phyloP scores from a whole-genome alignment of 306 rosid species.

The Quillaja saponaria region DNA sequence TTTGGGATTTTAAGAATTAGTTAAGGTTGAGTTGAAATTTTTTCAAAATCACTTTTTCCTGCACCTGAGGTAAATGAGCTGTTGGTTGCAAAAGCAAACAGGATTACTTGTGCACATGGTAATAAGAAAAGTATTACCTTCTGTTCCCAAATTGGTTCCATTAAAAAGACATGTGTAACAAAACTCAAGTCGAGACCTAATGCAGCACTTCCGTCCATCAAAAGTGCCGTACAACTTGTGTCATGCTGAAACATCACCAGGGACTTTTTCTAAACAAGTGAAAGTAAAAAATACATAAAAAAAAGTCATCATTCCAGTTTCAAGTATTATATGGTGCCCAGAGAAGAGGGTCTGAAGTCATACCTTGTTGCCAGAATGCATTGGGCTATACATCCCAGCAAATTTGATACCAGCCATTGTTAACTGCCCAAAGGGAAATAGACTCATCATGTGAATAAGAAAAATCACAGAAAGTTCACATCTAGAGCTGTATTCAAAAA shows the following conservation, averaged over 20 bases:
- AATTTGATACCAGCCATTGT: slow-evolving; percentile 73
- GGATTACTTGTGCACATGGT: not conserved
- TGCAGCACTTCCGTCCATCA: slow-evolving; percentile 99
- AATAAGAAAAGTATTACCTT: slow-evolving; percentile 69
- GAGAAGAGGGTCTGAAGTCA: too few relatives aligned
- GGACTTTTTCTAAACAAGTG: slow-evolving; percentile 76
- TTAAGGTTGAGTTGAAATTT: too few relatives aligned
- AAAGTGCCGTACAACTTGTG: slow-evolving; percentile 75
- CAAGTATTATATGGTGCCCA: not conserved
- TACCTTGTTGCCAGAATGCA: slow-evolving; percentile 89
- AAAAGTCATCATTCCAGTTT: slow-evolving; percentile 20
- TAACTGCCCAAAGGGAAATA: slow-evolving; percentile 55
- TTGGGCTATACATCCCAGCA: slow-evolving; percentile 93
- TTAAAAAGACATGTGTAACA: slow-evolving; percentile 79
- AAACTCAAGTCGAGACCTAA: slow-evolving; percentile 97
- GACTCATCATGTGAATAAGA: slow-evolving; percentile 19
- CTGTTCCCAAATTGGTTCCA: slow-evolving; percentile 99
- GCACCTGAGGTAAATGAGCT: too few relatives aligned
- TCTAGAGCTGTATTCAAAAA: slow-evolving; percentile 2
- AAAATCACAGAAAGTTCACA: slow-evolving; percentile 21
- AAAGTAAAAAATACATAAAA: slow-evolving; percentile 26
- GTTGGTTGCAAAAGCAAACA: too few relatives aligned
- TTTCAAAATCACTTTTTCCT: not conserved
- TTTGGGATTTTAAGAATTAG: too few relatives aligned
- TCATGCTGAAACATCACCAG: slow-evolving; percentile 78